Percentiles rank a stretch among this genome's conserved stretches.
Evolutionary conservation across 805 yeast species (phyloP).

Genomic region (Clavispora phyllophila): DNA sequence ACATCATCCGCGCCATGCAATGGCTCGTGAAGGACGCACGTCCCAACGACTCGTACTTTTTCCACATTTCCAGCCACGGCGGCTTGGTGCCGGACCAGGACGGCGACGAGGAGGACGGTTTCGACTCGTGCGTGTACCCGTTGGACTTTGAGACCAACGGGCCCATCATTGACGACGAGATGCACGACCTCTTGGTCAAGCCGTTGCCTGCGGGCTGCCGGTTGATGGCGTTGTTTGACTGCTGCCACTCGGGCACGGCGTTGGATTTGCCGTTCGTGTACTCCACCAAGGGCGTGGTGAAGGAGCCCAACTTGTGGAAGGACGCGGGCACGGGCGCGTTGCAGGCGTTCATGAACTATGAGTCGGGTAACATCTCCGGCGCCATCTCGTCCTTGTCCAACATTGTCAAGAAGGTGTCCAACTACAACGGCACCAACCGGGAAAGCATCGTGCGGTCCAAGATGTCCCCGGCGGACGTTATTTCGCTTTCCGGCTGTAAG

Average conservation of each 20-base stretch:
- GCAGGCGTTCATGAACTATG: slow-evolving; percentile 19
- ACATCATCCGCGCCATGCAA: slow-evolving; percentile 72
- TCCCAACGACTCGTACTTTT: slow-evolving; percentile 72
- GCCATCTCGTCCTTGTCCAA: slow-evolving; percentile 33
- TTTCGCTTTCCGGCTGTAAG: slow-evolving; percentile 75
- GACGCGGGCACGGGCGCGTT: slow-evolving; percentile 69
- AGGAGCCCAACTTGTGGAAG: slow-evolving; percentile 74
- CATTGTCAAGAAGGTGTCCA: slow-evolving; percentile 27
- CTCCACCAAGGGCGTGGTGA: slow-evolving; percentile 77
- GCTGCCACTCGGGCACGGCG: slow-evolving; percentile 83
- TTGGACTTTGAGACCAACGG: slow-evolving; percentile 67
- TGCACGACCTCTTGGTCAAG: slow-evolving; percentile 67
- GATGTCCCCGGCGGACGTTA: slow-evolving; percentile 71
- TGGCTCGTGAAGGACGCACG: slow-evolving; percentile 74
- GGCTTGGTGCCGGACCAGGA: slow-evolving; percentile 64
- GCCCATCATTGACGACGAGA: slow-evolving; percentile 64
- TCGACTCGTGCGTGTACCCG: slow-evolving; percentile 69
- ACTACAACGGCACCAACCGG: slow-evolving; percentile 15
- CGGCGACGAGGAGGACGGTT: slow-evolving; percentile 74
- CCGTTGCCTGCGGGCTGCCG: slow-evolving; percentile 70
- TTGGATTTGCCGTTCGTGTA: slow-evolving; percentile 76
- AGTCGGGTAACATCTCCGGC: slow-evolving; percentile 31
- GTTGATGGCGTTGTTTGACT: slow-evolving; percentile 75
- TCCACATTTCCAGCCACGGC: slow-evolving; percentile 88
- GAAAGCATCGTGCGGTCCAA: slow-evolving; percentile 44